phyloP scores from a whole-genome alignment of 371 early-diverging fungal genomes.

The Mucor lusitanicus region DNA sequence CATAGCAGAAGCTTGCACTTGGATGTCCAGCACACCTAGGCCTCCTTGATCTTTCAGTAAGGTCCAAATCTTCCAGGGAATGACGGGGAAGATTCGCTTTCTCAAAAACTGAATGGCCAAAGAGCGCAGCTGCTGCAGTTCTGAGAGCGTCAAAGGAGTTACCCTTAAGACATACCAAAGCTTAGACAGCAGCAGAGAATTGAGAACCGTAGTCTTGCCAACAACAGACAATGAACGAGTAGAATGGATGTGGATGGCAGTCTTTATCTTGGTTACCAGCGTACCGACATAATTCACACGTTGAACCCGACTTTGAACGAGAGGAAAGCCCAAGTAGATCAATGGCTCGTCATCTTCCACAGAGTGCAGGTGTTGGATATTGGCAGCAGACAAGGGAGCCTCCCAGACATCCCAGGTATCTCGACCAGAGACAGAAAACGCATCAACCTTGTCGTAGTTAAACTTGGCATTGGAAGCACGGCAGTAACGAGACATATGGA shows the following conservation, averaged over 20 bases:
- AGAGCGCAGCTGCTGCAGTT: no score
- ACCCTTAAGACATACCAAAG: no score
- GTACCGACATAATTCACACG: background rate
- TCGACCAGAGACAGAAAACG: background rate
- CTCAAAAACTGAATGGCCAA: no score
- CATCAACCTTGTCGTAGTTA: conserved; percentile 1
- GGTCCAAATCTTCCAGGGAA: no score
- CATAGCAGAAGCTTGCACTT: no score
- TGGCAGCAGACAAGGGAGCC: background rate
- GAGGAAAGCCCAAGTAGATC: background rate
- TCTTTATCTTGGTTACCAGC: background rate
- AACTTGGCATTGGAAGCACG: conserved; percentile 13
- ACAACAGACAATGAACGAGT: background rate
- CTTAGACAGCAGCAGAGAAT: no score
- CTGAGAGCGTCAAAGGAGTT: no score
- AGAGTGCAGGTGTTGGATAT: background rate
- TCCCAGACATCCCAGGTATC: background rate
- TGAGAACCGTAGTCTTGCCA: no score
- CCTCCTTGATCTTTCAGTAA: no score
- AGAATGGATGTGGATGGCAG: background rate
- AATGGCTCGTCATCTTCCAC: background rate
- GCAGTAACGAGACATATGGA: background rate
- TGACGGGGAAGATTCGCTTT: no score
- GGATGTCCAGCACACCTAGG: no score
- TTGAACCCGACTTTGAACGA: background rate